Conservation (phyloP, 2,329 filamentous ascomycete species). For the Coniochaeta ligniaria region DNA sequence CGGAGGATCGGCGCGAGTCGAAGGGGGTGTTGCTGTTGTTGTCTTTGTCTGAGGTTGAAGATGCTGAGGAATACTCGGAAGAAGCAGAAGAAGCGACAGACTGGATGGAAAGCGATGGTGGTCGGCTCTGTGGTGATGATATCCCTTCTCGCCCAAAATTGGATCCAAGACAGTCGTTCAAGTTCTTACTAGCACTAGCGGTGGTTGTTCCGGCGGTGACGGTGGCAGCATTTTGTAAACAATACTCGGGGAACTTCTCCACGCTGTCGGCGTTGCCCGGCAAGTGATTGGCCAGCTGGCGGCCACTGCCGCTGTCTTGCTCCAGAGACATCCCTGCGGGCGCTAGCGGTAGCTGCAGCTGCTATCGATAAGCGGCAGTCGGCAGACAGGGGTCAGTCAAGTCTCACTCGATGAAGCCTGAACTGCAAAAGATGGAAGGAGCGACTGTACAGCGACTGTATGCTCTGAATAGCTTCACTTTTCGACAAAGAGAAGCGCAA, state of each 20-base stretch:
- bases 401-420: no score
- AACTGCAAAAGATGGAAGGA: no score
- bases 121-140: constrained; percentile 8
- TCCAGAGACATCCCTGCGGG: not conserved
- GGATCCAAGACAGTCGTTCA: not conserved
- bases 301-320: not conserved
- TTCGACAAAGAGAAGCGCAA: not conserved
- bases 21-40: constrained; percentile 13
- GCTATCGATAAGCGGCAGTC: constrained; percentile 12
- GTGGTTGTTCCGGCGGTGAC: constrained; percentile 4
- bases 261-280: constrained; percentile 28
- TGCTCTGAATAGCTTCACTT: not conserved
- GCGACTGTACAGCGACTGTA: not conserved
- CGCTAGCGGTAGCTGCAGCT: not conserved
- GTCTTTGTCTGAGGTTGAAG: constrained; percentile 15
- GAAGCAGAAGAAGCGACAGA: constrained; percentile 20
- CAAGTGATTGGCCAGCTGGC: not conserved
- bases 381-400: not conserved
- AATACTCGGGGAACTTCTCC: constrained; percentile 33
- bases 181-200: not conserved
- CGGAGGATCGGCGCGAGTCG: constrained; percentile 20
- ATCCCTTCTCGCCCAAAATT: not conserved
- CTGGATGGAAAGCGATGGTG: constrained; percentile 18
- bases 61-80: constrained; percentile 13
- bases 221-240: constrained; percentile 27